These are phyloP conservation scores for Fistulifera pelliculosa DNA, from an alignment of 108 stramenopile species.

Conservation along the genomic window DNA sequence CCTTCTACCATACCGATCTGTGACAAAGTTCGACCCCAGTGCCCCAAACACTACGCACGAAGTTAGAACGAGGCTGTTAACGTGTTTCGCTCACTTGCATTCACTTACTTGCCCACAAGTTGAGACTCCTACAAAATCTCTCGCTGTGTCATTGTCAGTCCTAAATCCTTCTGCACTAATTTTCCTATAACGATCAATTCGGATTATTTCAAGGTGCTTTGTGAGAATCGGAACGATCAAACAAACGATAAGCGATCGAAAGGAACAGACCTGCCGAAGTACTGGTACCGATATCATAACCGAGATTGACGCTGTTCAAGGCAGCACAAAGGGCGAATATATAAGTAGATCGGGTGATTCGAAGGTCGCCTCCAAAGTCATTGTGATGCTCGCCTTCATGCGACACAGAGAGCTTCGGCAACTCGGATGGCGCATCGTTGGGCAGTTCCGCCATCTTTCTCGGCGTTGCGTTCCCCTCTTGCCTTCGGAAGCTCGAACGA, in stretches of 20 bases:
- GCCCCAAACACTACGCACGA: conserved; percentile 54
- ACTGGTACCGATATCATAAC: conserved; percentile 49
- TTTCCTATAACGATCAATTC: neutral
- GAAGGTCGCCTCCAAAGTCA: conserved; percentile 19
- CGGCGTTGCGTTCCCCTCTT: too few species aligned
- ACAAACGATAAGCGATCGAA: too few species aligned
- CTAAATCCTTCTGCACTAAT: conserved; percentile 32
- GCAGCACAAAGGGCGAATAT: conserved; percentile 65
- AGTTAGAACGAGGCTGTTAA: conserved; percentile 25
- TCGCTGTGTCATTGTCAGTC: conserved; percentile 43
- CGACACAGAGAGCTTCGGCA: too few species aligned
- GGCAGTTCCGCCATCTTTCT: too few species aligned
- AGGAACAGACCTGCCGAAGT: conserved; percentile 16
- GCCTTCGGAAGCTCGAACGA: too few species aligned
- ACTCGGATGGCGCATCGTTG: too few species aligned
- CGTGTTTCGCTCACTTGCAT: conserved; percentile 41
- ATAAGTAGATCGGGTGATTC: conserved; percentile 18
- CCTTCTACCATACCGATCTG: conserved; percentile 56
- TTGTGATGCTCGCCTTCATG: conserved; percentile 39
- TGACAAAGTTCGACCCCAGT: conserved; percentile 39
- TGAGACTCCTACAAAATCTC: conserved; percentile 58
- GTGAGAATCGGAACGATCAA: too few species aligned
- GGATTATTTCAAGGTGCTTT: too few species aligned
- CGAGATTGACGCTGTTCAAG: conserved; percentile 77
- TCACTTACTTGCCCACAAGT: conserved; percentile 27